Evolutionary conservation across 345 rosid genomes (phyloP).

Genomic region (Gossypium mustelinum): DNA sequence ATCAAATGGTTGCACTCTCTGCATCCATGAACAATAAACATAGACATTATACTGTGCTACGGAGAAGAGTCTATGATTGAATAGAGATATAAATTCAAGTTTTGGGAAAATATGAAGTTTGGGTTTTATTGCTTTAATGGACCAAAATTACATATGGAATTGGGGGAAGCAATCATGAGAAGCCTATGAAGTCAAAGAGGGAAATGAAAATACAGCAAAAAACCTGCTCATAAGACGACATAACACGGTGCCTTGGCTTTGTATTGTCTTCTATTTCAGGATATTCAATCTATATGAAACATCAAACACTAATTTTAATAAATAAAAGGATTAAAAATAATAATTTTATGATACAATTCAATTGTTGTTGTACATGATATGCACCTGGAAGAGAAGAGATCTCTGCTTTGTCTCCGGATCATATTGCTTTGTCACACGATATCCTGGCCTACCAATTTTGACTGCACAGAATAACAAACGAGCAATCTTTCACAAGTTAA

Average conservation of each 20-base stretch:
- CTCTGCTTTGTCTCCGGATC: conserved; percentile 92
- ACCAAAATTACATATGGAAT: not conserved
- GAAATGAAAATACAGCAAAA: not conserved
- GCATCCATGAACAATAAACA: conserved; percentile 25
- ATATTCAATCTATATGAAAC: conserved; percentile 68
- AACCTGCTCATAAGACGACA: conserved; percentile 98
- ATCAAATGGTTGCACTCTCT: conserved; percentile 82
- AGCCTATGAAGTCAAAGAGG: not conserved
- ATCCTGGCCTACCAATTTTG: conserved; percentile 97
- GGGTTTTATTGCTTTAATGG: not conserved
- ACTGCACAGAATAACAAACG: conserved; percentile 39
- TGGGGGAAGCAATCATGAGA: not conserved
- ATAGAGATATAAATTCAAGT: not conserved
- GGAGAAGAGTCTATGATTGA: not conserved
- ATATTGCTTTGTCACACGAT: conserved; percentile 88
- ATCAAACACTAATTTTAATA: not conserved
- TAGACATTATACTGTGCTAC: conserved; percentile 4
- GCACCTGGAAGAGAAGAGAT: conserved; percentile 90
- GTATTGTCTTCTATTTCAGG: conserved; percentile 91
- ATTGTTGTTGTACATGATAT: not conserved
- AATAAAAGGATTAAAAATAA: not conserved
- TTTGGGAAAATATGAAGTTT: not conserved
- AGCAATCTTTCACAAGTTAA: not conserved
- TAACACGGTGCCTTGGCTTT: conserved; percentile 88
- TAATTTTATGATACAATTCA: not conserved